Percentiles rank a stretch among this genome's conserved stretches.
These are phyloP conservation scores for Ogataea hybrid DNA, from an alignment of 1,139 yeast genomes.

Conservation along the genomic window DNA sequence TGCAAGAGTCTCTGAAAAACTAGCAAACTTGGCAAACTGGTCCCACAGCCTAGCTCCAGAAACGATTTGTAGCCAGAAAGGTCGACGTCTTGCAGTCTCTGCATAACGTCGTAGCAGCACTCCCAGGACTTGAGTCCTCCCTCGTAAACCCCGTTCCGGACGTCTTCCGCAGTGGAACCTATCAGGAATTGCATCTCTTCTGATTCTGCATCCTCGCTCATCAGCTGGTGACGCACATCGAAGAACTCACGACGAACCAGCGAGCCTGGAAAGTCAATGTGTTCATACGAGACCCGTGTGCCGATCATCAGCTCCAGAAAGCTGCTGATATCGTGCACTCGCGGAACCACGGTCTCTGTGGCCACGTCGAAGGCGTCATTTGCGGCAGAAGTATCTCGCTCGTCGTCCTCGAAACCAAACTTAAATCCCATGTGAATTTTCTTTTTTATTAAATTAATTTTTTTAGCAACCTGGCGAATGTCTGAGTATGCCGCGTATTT, in stretches of 20 bases:
- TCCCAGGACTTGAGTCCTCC: conserved; percentile 98
- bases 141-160: conserved; percentile 76
- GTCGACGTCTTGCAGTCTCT: conserved; percentile 35
- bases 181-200: conserved; percentile 46
- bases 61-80: conserved; percentile 29
- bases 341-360: conserved; percentile 10
- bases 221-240: conserved; percentile 87
- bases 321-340: conserved; percentile 12
- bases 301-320: conserved; percentile 15
- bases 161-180: conserved; percentile 63
- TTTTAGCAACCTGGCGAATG: conserved; percentile 1
- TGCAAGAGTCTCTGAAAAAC: conserved; percentile 43
- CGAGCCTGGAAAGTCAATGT: conserved; percentile 8
- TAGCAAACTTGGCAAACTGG: conserved; percentile 72
- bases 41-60: conserved; percentile 87
- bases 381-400: background rate
- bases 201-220: conserved; percentile 63
- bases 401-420: conserved; percentile 26
- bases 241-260: conserved; percentile 67
- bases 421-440: conserved; percentile 26
- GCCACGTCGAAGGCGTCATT: conserved; percentile 24
- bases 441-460: background rate
- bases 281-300: conserved; percentile 26
- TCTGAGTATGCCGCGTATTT: conserved; percentile 62
- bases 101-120: conserved; percentile 77